Evolutionary conservation across 495 filamentous ascomycete genomes (phyloP).

Genomic region (Elasticomyces elasticus): DNA sequence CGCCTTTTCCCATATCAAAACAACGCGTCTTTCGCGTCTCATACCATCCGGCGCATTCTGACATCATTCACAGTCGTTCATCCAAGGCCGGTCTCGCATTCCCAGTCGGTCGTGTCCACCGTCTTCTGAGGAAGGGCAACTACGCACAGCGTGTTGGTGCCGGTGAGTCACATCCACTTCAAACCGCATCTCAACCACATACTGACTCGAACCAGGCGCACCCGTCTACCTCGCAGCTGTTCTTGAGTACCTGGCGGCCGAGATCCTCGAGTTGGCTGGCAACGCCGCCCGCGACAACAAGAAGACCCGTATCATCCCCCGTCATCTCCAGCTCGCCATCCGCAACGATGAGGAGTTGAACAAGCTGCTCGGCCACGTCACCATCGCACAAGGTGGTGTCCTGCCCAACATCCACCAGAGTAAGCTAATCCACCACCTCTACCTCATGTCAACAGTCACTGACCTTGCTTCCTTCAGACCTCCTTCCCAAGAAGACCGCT

Average conservation of each 20-base stretch:
- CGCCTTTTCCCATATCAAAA: constrained; percentile 13
- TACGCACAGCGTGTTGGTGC: constrained; percentile 99
- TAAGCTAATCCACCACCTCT: constrained; percentile 42
- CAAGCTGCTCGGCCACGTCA: constrained; percentile 98
- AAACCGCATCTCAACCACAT: not conserved
- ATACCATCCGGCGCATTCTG: constrained; percentile 30
- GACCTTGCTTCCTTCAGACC: constrained; percentile 52
- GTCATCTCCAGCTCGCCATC: constrained; percentile 98
- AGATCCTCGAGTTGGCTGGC: constrained; percentile 97
- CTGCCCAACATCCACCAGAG: constrained; percentile 97
- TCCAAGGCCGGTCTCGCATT: constrained; percentile 99
- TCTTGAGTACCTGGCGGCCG: constrained; percentile 95
- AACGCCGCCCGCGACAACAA: constrained; percentile 99
- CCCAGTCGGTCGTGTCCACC: constrained; percentile 98
- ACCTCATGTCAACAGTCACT: constrained; percentile 27
- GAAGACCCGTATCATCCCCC: constrained; percentile 99
- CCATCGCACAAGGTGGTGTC: constrained; percentile 98
- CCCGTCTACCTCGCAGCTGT: constrained; percentile 97
- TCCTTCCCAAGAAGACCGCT: constrained; percentile 89
- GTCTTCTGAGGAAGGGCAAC: constrained; percentile 99
- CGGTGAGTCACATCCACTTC: constrained; percentile 41
- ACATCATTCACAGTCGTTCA: constrained; percentile 60
- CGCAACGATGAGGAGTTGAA: constrained; percentile 99
- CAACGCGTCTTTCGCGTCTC: constrained; percentile 23
- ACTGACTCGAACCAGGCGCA: constrained; percentile 51